Conservation (phyloP, 2,329 filamentous ascomycete species). For the Ascochyta rabiei region DNA sequence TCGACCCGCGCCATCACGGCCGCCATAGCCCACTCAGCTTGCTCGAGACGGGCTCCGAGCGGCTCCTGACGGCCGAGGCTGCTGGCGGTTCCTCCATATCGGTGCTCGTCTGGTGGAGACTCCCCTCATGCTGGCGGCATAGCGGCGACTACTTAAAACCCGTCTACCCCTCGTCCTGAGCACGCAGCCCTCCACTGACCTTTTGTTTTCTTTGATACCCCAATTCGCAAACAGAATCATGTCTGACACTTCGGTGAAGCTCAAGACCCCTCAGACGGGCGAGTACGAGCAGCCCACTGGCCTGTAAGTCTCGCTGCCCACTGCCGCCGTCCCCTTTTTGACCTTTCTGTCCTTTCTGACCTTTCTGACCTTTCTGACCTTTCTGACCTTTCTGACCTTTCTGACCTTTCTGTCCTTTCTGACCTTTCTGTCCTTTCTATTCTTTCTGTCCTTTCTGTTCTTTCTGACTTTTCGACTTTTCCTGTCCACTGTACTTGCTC, state of each 20-base stretch:
- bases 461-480: too few relatives aligned
- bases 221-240: conserved; percentile 41
- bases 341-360: too few relatives aligned
- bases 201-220: conserved; percentile 37
- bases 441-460: too few relatives aligned
- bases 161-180: conserved; percentile 29
- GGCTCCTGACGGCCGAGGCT: conserved; percentile 42
- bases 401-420: too few relatives aligned
- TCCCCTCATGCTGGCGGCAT: conserved; percentile 35
- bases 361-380: too few relatives aligned
- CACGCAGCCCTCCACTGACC: conserved; percentile 15
- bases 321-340: too few relatives aligned
- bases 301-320: conserved; percentile 51
- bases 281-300: conserved; percentile 61
- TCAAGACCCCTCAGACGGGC: conserved; percentile 71
- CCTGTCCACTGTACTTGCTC: too few relatives aligned
- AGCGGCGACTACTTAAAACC: conserved; percentile 40
- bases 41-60: conserved; percentile 26
- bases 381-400: too few relatives aligned
- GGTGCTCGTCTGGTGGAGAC: conserved; percentile 26
- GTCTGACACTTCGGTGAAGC: conserved; percentile 59
- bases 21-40: conserved; percentile 30
- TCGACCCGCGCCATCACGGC: conserved; percentile 14
- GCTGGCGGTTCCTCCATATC: conserved; percentile 22
- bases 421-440: too few relatives aligned